phyloP scores from a whole-genome alignment of 495 filamentous ascomycete species.

The Hypoxylon trugodes region DNA sequence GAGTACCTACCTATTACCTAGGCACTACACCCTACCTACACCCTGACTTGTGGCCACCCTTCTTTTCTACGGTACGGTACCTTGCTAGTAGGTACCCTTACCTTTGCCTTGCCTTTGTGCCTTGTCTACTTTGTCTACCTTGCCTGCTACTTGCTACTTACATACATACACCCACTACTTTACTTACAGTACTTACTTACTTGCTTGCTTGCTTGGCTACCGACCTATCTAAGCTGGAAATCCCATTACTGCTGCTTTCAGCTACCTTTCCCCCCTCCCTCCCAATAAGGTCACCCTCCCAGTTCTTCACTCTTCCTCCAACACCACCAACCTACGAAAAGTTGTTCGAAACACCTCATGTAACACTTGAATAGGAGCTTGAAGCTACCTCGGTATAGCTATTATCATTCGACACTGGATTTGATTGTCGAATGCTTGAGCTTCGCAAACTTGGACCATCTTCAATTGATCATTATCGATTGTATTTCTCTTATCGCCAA shows the following conservation, averaged over 20 bases:
- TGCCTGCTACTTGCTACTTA: too few relatives aligned
- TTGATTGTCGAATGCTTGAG: slow-evolving; percentile 34
- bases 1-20: slow-evolving; percentile 2
- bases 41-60: slow-evolving; percentile 23
- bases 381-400: slow-evolving; percentile 42
- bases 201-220: slow-evolving; percentile 9
- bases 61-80: background rate
- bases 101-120: background rate
- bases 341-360: slow-evolving; percentile 59
- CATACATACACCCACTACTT: too few relatives aligned
- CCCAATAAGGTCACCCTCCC: slow-evolving; percentile 49
- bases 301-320: slow-evolving; percentile 35
- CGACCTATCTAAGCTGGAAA: slow-evolving; percentile 34
- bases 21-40: background rate
- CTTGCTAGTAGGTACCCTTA: slow-evolving; percentile 13
- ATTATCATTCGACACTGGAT: slow-evolving; percentile 14
- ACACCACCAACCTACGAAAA: slow-evolving; percentile 32
- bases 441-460: slow-evolving; percentile 29
- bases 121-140: slow-evolving; percentile 8
- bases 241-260: slow-evolving; percentile 37
- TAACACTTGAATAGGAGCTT: slow-evolving; percentile 51
- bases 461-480: slow-evolving; percentile 50
- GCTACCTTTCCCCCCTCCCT: slow-evolving; percentile 41
- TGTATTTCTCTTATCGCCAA: slow-evolving; percentile 47
- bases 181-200: slow-evolving; percentile 10